These are phyloP conservation scores for Friedmanniomyces simplex DNA, from an alignment of 495 filamentous ascomycete species.

Conservation along the genomic window DNA sequence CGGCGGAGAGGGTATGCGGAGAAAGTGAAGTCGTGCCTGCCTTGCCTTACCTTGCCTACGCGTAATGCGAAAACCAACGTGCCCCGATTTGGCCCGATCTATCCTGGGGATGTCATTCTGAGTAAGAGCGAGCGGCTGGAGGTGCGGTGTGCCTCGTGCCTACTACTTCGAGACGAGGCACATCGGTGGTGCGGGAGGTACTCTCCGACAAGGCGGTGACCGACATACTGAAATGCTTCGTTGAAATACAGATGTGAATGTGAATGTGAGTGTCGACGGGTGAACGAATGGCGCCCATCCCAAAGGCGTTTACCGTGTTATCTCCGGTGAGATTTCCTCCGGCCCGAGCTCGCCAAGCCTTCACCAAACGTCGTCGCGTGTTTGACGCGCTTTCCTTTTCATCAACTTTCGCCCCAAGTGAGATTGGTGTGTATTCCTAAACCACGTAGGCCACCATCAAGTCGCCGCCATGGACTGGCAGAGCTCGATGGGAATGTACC, in stretches of 20 bases:
- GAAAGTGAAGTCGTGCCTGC: not conserved
- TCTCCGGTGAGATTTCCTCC: no score
- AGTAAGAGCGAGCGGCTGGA: slow-evolving; percentile 2
- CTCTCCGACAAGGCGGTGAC: not conserved
- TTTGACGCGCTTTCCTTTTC: not conserved
- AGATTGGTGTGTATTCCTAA: not conserved
- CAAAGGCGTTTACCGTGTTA: not conserved
- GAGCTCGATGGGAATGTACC: not conserved
- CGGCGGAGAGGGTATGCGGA: not conserved
- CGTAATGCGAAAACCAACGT: not conserved
- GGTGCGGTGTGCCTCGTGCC: not conserved
- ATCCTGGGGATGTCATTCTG: not conserved
- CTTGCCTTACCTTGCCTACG: not conserved
- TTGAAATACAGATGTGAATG: not conserved
- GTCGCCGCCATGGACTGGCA: not conserved
- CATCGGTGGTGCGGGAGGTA: not conserved
- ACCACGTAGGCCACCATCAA: not conserved
- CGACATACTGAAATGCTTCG: not conserved
- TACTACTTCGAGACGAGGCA: not conserved
- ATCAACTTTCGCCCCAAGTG: not conserved
- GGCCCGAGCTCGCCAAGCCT: not conserved
- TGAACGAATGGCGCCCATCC: not conserved
- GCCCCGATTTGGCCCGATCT: not conserved
- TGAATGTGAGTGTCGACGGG: not conserved
- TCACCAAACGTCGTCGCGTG: not conserved